Evolutionary conservation across 805 yeast species (phyloP).

Genomic region (Cyberlindnera samutprakarnensis): DNA sequence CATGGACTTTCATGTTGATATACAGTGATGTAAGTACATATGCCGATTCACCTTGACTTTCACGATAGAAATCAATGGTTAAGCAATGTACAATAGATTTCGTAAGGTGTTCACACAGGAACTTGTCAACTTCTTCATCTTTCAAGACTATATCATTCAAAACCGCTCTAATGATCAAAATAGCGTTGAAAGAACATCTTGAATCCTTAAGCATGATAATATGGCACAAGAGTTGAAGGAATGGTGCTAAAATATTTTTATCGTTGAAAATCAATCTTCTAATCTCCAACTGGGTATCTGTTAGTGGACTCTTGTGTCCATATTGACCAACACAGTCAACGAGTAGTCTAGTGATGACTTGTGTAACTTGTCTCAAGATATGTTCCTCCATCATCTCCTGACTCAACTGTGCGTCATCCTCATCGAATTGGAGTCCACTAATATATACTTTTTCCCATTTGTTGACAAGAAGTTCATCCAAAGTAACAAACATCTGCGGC

Average conservation of each 20-base stretch:
- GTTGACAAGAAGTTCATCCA: slow-evolving; percentile 65
- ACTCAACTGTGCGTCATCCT: slow-evolving; percentile 72
- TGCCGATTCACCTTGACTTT: slow-evolving; percentile 89
- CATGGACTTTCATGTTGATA: slow-evolving; percentile 61
- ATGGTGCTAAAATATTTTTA: slow-evolving; percentile 65
- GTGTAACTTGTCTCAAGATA: slow-evolving; percentile 84
- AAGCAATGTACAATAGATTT: slow-evolving; percentile 63
- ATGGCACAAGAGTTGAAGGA: slow-evolving; percentile 66
- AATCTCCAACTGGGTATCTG: slow-evolving; percentile 57
- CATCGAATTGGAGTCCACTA: slow-evolving; percentile 29
- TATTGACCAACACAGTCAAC: slow-evolving; percentile 85
- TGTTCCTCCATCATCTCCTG: slow-evolving; percentile 99
- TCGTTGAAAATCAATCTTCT: slow-evolving; percentile 60
- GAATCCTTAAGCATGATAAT: slow-evolving; percentile 80
- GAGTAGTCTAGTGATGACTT: slow-evolving; percentile 78
- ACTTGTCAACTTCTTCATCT: slow-evolving; percentile 70
- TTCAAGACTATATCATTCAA: slow-evolving; percentile 60
- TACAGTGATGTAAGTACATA: slow-evolving; percentile 77
- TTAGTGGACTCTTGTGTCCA: slow-evolving; percentile 33
- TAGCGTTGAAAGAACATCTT: slow-evolving; percentile 87
- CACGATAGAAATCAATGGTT: slow-evolving; percentile 69
- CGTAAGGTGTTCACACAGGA: slow-evolving; percentile 48
- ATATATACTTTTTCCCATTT: slow-evolving; percentile 68
- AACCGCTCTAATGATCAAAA: slow-evolving; percentile 69
- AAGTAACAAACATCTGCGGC: slow-evolving; percentile 64